Base-by-base conservation (phyloP, 2,329 filamentous ascomycete genomes). In the Alternaria postmessia region DNA sequence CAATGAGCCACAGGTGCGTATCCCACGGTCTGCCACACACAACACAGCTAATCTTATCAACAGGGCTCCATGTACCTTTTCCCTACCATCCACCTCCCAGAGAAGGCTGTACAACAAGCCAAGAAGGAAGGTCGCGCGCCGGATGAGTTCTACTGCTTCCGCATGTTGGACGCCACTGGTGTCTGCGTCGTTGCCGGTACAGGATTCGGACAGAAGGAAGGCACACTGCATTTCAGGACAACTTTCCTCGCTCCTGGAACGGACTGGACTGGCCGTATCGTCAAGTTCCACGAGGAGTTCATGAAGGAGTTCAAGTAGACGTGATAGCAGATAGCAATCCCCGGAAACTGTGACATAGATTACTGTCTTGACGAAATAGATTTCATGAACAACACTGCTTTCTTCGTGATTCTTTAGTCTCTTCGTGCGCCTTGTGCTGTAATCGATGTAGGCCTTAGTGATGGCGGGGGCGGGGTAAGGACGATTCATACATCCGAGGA, bases 41-140 rank as follows among this genome's bases (percentile, higher is more conserved):
- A 14, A 12, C 32, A 34, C 18, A 32, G 24, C 9, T 65, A 26
- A 65, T 52, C 8, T 11, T 38, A 36, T 6, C 4, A 32, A 9
- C 8, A 54, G 86, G 95, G 95, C 62, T 90, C 91, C 77, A 99
- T 99, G 95, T 99, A 99, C 83, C 91, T 99, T 73, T 99, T 98
- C 88, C 95, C 95, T 24, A 95, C 92, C 70, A 96, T 99, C 81
- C 88, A 84, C 34, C 84, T 99, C 24, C 88, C 95, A 2, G 70
- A 81, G 24, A 92, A 92, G 81, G 95, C 93, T 41, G 81, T 89
- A 63, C 89, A 90, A 66, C 92, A 91, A 16, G 95, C 95, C 34
- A 76, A 83, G 71, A 77, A 89, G 63, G 91, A 93, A 78, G 88
- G 88, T 71, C 91, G 91, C 74, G 83, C 85, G 12, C 82, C 94